Percentiles rank a stretch among this genome's conserved stretches.
Evolutionary conservation across 768 basidiomycete genomes (phyloP).

Genomic region (Russula abietina): DNA sequence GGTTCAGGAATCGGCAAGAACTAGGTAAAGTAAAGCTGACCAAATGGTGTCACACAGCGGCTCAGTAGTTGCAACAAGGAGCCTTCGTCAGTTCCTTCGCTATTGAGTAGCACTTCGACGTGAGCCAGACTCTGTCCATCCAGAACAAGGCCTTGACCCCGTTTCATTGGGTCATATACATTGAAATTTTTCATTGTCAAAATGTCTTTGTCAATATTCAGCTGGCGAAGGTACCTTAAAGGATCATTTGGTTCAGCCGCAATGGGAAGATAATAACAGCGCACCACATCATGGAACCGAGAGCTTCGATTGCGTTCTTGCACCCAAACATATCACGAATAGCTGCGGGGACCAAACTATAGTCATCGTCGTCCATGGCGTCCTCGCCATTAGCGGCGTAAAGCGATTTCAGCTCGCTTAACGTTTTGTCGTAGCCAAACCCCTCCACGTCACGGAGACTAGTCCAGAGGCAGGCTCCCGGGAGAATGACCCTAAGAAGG

Average conservation of each 20-base stretch:
- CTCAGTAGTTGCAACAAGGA: slow-evolving; percentile 77
- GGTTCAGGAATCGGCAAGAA: not conserved
- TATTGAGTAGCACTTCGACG: slow-evolving; percentile 88
- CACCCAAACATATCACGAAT: slow-evolving; percentile 69
- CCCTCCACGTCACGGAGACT: slow-evolving; percentile 80
- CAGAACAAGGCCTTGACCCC: slow-evolving; percentile 76
- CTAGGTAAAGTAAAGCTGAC: slow-evolving; percentile 37
- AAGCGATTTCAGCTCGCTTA: slow-evolving; percentile 60
- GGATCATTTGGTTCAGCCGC: not conserved
- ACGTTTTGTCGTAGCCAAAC: slow-evolving; percentile 62
- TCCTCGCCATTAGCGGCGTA: slow-evolving; percentile 46
- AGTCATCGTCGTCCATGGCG: slow-evolving; percentile 44
- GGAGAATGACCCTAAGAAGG: slow-evolving; percentile 73
- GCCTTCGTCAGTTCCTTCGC: slow-evolving; percentile 89
- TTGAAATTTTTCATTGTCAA: slow-evolving; percentile 97
- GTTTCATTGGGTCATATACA: slow-evolving; percentile 91
- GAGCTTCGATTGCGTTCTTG: slow-evolving; percentile 66
- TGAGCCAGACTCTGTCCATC: slow-evolving; percentile 96
- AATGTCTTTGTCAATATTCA: slow-evolving; percentile 95
- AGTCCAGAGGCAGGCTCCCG: slow-evolving; percentile 83
- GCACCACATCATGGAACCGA: slow-evolving; percentile 90
- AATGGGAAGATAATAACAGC: slow-evolving; percentile 21
- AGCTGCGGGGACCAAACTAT: slow-evolving; percentile 51
- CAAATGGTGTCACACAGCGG: slow-evolving; percentile 87
- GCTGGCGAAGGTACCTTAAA: slow-evolving; percentile 69